Evolutionary conservation across 2,329 filamentous ascomycete species (phyloP).

Genomic region (Aspergillus proliferans): DNA sequence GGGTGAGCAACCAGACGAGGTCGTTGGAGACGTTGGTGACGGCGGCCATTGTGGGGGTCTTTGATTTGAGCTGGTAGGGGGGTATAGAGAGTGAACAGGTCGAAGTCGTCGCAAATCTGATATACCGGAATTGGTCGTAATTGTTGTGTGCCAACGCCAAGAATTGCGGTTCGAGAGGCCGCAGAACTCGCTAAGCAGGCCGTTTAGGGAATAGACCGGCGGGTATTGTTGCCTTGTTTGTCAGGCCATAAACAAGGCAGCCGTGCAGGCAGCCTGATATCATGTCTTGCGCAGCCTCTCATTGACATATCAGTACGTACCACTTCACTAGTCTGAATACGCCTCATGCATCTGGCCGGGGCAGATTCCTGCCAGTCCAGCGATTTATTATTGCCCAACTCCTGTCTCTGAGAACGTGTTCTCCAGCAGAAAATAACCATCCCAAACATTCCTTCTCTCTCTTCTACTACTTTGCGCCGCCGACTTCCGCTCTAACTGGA

Average conservation of each 20-base stretch:
- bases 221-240: not conserved
- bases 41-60: conserved; percentile 35
- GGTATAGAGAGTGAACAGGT: conserved; percentile 13
- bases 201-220: conserved; percentile 26
- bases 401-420: not conserved
- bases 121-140: conserved; percentile 10
- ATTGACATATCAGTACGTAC: not conserved
- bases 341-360: conserved; percentile 3
- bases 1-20: conserved; percentile 89
- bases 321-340: conserved; percentile 2
- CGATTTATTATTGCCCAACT: not conserved
- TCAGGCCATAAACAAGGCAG: not conserved
- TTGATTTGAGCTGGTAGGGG: conserved; percentile 14
- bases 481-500: not conserved
- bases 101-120: conserved; percentile 17
- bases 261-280: not conserved
- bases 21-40: conserved; percentile 75
- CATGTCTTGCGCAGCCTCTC: not conserved
- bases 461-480: not conserved
- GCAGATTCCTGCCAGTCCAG: conserved; percentile 9
- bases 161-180: conserved; percentile 17
- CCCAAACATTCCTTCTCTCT: not conserved
- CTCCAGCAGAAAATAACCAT: not conserved
- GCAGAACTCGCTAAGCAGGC: conserved; percentile 33
- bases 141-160: conserved; percentile 24